These are phyloP conservation scores for Cryomyces minteri DNA, from an alignment of 495 filamentous ascomycete species.

Conservation along the genomic window DNA sequence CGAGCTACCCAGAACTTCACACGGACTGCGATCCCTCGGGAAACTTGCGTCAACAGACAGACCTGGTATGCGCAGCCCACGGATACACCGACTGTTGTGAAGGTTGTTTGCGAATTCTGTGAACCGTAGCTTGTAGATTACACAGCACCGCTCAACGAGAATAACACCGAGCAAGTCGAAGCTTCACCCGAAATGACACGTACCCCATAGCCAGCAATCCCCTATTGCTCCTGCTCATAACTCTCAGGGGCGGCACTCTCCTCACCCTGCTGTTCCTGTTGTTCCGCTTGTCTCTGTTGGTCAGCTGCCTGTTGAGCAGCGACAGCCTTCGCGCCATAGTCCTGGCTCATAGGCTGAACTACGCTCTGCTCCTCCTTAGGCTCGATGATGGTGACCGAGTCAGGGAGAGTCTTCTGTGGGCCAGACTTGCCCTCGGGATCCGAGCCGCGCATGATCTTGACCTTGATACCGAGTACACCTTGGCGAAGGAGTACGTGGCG, in stretches of 20 bases:
- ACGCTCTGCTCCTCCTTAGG: conserved; percentile 96
- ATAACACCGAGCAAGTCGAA: too few relatives aligned
- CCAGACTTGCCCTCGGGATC: conserved; percentile 99
- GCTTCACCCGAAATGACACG: too few relatives aligned
- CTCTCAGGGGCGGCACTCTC: conserved; percentile 5
- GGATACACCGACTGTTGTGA: too few relatives aligned
- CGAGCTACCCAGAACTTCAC: too few relatives aligned
- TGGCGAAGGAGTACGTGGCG: conserved; percentile 98
- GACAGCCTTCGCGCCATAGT: conserved; percentile 93
- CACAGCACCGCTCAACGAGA: too few relatives aligned
- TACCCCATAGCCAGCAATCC: neutral
- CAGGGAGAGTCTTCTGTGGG: conserved; percentile 87
- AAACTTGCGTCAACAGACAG: too few relatives aligned
- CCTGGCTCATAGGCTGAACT: conserved; percentile 84
- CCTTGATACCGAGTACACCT: conserved; percentile 99
- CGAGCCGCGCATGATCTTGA: conserved; percentile 99
- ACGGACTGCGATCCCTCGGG: too few relatives aligned
- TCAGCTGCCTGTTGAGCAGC: conserved; percentile 73
- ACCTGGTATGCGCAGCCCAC: too few relatives aligned
- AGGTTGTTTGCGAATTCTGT: too few relatives aligned
- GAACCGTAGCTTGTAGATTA: too few relatives aligned
- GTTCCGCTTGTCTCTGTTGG: conserved; percentile 44
- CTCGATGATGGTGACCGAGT: conserved; percentile 98
- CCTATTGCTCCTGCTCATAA: neutral
- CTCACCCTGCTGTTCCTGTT: conserved; percentile 29